Conservation (phyloP, 1,139 yeast species). For the Yamadazyma aaseri region DNA sequence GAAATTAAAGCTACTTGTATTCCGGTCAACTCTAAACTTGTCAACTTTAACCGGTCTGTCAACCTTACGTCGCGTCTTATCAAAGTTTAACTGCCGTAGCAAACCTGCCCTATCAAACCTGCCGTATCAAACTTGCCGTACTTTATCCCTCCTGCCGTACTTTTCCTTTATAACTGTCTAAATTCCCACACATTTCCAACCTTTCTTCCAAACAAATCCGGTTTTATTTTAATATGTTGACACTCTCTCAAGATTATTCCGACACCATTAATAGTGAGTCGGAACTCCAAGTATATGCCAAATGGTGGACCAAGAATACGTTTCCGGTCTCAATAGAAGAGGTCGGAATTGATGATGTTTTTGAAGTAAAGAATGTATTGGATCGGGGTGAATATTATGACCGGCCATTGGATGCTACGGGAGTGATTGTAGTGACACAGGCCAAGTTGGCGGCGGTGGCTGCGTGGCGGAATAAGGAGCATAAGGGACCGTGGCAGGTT, state of each 20-base stretch:
- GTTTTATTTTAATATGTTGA: too few species aligned
- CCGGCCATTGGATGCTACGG: constrained; percentile 14
- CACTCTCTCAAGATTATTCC: neutral
- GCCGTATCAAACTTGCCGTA: too few species aligned
- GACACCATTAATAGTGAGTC: neutral
- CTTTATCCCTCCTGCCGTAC: too few species aligned
- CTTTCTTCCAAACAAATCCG: too few species aligned
- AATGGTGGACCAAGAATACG: constrained; percentile 9
- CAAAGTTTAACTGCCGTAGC: too few species aligned
- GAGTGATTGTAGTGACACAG: constrained; percentile 12
- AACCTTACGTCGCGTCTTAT: too few species aligned
- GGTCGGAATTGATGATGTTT: constrained; percentile 6
- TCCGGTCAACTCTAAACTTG: too few species aligned
- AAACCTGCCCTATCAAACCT: too few species aligned
- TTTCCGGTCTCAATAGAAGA: constrained; percentile 7
- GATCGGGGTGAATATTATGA: constrained; percentile 17
- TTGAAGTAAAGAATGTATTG: constrained; percentile 13
- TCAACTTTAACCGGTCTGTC: too few species aligned
- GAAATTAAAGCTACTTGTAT: too few species aligned
- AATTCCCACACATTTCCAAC: too few species aligned
- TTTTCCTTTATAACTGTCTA: too few species aligned
- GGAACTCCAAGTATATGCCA: constrained; percentile 9
- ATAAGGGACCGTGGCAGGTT: constrained; percentile 17
- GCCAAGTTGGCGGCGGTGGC: constrained; percentile 11
- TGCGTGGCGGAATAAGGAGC: constrained; percentile 13